Conservation (phyloP, 169 alveolate species). For the Cryptosporidium muris region DNA sequence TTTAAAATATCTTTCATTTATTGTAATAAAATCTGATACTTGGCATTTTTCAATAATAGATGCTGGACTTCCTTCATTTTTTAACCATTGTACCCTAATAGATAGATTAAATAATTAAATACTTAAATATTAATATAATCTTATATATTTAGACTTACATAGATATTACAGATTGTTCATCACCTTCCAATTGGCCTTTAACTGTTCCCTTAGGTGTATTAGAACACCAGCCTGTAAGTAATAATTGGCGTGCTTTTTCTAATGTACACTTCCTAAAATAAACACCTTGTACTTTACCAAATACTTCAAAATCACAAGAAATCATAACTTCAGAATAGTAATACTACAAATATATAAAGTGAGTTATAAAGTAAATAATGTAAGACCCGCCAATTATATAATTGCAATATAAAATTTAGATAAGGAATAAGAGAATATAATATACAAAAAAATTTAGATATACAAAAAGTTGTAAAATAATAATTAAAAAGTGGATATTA, state of each 20-base stretch:
- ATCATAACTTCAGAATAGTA: not conserved
- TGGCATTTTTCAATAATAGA: conserved; percentile 34
- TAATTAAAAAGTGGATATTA: too few species aligned
- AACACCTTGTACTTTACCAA: conserved; percentile 81
- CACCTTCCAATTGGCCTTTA: conserved; percentile 77
- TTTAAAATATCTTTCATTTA: conserved; percentile 7
- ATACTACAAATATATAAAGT: too few species aligned
- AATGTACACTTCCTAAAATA: conserved; percentile 75
- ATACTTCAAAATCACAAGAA: conserved; percentile 74
- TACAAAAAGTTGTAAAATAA: too few species aligned
- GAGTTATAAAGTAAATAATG: too few species aligned
- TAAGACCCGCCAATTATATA: too few species aligned
- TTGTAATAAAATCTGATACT: conserved; percentile 3
- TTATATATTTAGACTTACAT: conserved; percentile 11
- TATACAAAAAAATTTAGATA: too few species aligned
- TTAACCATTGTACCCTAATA: conserved; percentile 34
- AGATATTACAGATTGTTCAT: not conserved
- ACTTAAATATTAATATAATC: not conserved
- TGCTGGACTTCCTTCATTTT: conserved; percentile 57
- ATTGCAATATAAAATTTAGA: too few species aligned
- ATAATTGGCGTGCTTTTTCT: conserved; percentile 70
- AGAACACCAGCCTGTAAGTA: conserved; percentile 75
- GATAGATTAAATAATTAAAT: not conserved
- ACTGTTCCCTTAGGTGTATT: conserved; percentile 75
- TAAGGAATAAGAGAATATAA: too few species aligned